Evolutionary conservation across 2,329 filamentous ascomycete genomes (phyloP), one percentile per base, ranked within the genome.

Genomic region (Alternaria burnsii): DNA sequence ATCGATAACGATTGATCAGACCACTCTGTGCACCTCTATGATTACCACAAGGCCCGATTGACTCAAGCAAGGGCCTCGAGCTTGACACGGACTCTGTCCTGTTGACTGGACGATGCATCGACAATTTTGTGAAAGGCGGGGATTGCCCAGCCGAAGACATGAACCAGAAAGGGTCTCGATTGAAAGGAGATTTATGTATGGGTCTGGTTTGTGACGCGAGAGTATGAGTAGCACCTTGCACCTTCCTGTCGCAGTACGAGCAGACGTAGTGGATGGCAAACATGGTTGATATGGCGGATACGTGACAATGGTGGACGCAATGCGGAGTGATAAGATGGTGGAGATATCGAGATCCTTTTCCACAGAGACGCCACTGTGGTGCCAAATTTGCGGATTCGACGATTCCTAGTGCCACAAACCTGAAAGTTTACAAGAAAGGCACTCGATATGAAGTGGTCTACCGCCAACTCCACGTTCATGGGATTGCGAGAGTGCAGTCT

Each of bases 1-100:
- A 71, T 70, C 68, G 65, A 71, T 67, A 67, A 64, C 18, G 56
- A 36, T 44, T 16, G 44, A 30, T 56, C 40, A 32, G 30, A n/a
- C 42, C 47, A 43, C 20, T 34, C 30, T n/a, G 42, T 55, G 34
- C 55, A 59, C 59, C 60, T 63, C 56, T 46, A 59, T 59, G 43
- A 24, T 42, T 32, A 43, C 30, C n/a, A 67, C 66, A 68, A 71
- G 62, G 59, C 53, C 38, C 28, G 50, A 30, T 8, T 48, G 57
- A 54, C 57, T 63, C 60, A 36, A 24, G 16, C 22, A 46, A 12
- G 34, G n/a, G 40, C 32, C 56, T n/a, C 18, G 36, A 7, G 16
- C 28, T 30, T 20, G 34, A 34, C 41, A 38, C 56, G 28, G 30
- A 34, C 28, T 28, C 12, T 26, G 30, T 22, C 22, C 14, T 12